Conservation (phyloP, 2,329 filamentous ascomycete species). For the Aspergillus fructus region DNA sequence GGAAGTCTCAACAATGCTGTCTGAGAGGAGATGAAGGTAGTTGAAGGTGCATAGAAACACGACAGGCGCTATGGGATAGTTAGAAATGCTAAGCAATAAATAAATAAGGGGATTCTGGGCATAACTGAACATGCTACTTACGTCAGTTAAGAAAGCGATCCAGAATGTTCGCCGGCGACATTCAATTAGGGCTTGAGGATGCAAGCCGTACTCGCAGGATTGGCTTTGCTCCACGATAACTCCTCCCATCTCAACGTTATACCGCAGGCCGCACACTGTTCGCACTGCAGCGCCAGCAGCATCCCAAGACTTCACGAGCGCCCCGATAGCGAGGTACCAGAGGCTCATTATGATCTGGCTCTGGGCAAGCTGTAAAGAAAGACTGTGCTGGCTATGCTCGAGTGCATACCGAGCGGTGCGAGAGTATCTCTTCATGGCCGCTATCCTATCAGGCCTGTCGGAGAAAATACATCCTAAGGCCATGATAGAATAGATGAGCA, state of each 20-base stretch:
- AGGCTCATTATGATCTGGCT: constrained; percentile 65
- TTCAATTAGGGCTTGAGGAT: constrained; percentile 60
- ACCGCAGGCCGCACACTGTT: constrained; percentile 57
- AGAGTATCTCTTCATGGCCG: constrained; percentile 50
- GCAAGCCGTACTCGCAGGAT: constrained; percentile 59
- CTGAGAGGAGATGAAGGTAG: constrained; percentile 60
- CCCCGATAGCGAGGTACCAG: constrained; percentile 63
- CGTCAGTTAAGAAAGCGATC: constrained; percentile 69
- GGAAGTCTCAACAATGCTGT: constrained; percentile 69
- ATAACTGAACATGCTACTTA: constrained; percentile 31
- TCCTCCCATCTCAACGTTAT: constrained; percentile 62
- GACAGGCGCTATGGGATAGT: constrained; percentile 53
- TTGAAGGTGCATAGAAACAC: constrained; percentile 55
- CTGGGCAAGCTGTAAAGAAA: constrained; percentile 66
- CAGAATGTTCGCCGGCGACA: constrained; percentile 70
- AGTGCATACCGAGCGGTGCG: constrained; percentile 60
- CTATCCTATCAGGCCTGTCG: constrained; percentile 43
- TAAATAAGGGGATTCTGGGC: not conserved
- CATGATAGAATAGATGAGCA: constrained; percentile 62
- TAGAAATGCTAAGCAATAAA: constrained; percentile 13
- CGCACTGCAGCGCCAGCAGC: constrained; percentile 63
- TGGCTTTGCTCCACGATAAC: constrained; percentile 47
- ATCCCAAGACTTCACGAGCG: constrained; percentile 62
- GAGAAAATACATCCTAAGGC: constrained; percentile 59
- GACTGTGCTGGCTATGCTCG: constrained; percentile 50